These are phyloP conservation scores for Cyberlindnera xylosilytica DNA, from an alignment of 805 yeast genomes.

Conservation along the genomic window DNA sequence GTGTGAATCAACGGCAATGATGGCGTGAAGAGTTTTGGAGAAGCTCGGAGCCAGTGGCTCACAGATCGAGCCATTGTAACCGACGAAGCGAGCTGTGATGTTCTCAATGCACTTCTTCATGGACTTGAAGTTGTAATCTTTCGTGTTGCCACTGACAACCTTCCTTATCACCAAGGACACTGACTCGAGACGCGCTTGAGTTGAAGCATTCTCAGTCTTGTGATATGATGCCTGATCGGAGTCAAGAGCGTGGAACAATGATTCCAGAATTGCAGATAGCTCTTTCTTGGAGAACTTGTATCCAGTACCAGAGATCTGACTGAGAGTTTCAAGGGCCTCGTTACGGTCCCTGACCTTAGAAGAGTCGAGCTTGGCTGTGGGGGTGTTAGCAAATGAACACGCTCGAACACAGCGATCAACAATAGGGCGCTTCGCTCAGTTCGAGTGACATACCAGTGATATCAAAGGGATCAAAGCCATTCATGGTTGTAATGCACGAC, in stretches of 20 bases:
- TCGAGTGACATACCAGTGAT: conserved; percentile 13
- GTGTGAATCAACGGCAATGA: conserved; percentile 23
- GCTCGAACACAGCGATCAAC: too few species aligned
- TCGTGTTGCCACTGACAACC: conserved; percentile 13
- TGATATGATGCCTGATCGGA: conserved; percentile 34
- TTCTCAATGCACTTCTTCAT: conserved; percentile 13
- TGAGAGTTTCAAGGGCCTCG: conserved; percentile 43
- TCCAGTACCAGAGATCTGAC: conserved; percentile 26
- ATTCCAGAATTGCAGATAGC: conserved; percentile 25
- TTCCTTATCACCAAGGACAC: conserved; percentile 33
- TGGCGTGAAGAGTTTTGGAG: conserved; percentile 25
- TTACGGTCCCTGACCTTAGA: conserved; percentile 52
- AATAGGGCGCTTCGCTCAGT: too few species aligned
- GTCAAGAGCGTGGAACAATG: conserved; percentile 30
- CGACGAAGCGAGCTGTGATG: conserved; percentile 13
- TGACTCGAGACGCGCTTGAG: conserved; percentile 30
- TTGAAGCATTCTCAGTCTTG: conserved; percentile 27
- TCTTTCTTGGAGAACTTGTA: conserved; percentile 25
- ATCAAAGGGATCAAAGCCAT: conserved; percentile 11
- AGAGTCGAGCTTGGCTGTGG: conserved; percentile 38
- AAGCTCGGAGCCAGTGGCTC: conserved; percentile 32
- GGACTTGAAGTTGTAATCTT: conserved; percentile 16
- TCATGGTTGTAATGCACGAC: background rate
- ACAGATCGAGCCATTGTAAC: conserved; percentile 13
- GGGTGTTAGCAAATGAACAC: conserved; percentile 8